Evolutionary conservation across 768 basidiomycete species (phyloP).

Genomic region (Macrolepiota albuminosa): DNA sequence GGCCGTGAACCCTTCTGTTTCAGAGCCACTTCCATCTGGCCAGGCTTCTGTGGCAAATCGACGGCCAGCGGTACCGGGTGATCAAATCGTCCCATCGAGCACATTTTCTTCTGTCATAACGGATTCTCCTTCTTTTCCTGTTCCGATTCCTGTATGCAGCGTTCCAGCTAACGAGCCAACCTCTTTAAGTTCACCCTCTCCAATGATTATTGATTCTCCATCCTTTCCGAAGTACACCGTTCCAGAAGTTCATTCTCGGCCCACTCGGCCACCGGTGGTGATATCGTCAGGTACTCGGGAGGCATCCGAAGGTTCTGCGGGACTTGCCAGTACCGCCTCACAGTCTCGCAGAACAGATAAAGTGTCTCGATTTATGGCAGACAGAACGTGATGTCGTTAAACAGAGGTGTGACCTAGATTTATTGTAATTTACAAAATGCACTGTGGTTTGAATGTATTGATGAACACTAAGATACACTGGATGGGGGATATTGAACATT

Average conservation of each 20-base stretch:
- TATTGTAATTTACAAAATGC: conserved; percentile 5
- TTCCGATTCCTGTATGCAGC: conserved; percentile 3
- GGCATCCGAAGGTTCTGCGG: neutral
- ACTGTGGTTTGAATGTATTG: conserved; percentile 16
- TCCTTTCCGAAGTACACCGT: conserved; percentile 10
- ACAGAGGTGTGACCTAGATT: neutral
- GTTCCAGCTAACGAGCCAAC: conserved; percentile 4
- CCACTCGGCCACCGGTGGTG: conserved; percentile 6
- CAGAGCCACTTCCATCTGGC: conserved; percentile 23
- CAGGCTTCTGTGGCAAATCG: conserved; percentile 4
- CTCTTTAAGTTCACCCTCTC: neutral
- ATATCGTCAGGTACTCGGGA: conserved; percentile 9
- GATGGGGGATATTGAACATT: conserved; percentile 16
- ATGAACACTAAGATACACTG: conserved; percentile 20
- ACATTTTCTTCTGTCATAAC: conserved; percentile 28
- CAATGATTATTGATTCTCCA: conserved; percentile 16
- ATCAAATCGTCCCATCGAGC: conserved; percentile 4
- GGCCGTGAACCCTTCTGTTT: conserved; percentile 9
- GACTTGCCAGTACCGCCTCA: neutral
- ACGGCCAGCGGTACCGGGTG: neutral
- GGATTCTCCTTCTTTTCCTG: conserved; percentile 36
- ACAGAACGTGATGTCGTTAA: conserved; percentile 13
- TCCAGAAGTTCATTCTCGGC: conserved; percentile 2
- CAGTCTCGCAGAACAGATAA: conserved; percentile 4
- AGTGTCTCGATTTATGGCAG: conserved; percentile 32